Conservation (phyloP, 495 filamentous ascomycete species). For the Trichocladium antarcticum region DNA sequence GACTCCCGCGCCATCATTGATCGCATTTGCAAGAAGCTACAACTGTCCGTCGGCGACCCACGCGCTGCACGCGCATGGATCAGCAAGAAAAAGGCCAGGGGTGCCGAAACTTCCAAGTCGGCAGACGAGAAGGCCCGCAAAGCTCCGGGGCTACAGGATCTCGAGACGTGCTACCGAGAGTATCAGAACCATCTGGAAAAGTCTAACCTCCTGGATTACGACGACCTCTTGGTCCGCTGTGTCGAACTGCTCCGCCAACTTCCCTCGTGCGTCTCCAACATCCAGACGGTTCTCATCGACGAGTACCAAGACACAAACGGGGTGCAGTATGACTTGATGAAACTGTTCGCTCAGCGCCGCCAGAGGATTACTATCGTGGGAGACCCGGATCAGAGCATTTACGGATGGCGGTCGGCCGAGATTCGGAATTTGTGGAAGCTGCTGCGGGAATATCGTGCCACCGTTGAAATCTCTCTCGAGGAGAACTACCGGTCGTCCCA, state of each 20-base stretch:
- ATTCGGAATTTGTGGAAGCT: slow-evolving; percentile 79
- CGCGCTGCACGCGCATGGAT: slow-evolving; percentile 61
- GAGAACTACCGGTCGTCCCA: slow-evolving; percentile 93
- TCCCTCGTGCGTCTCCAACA: slow-evolving; percentile 80
- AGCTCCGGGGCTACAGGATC: slow-evolving; percentile 44
- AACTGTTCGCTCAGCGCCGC: slow-evolving; percentile 61
- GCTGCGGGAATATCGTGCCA: slow-evolving; percentile 62
- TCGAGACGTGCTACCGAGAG: slow-evolving; percentile 61
- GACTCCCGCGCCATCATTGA: slow-evolving; percentile 70
- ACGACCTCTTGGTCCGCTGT: slow-evolving; percentile 82
- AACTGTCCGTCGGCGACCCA: slow-evolving; percentile 63
- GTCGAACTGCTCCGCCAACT: slow-evolving; percentile 64
- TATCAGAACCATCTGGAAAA: slow-evolving; percentile 64
- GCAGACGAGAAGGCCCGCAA: slow-evolving; percentile 19
- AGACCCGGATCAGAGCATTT: slow-evolving; percentile 97
- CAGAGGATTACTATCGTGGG: slow-evolving; percentile 86
- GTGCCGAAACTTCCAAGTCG: slow-evolving; percentile 28
- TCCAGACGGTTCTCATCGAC: slow-evolving; percentile 88
- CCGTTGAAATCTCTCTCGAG: slow-evolving; percentile 74
- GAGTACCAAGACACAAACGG: slow-evolving; percentile 98
- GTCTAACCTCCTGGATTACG: slow-evolving; percentile 87
- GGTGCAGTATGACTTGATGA: slow-evolving; percentile 93
- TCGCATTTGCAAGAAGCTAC: slow-evolving; percentile 68
- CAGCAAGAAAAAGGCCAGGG: slow-evolving; percentile 74
- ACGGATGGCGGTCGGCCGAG: slow-evolving; percentile 94